A percentile compares a stretch with the other conserved stretches of the same genome.
Conservation (phyloP, 2,329 filamentous ascomycete genomes). For the Colletotrichum sp. region DNA sequence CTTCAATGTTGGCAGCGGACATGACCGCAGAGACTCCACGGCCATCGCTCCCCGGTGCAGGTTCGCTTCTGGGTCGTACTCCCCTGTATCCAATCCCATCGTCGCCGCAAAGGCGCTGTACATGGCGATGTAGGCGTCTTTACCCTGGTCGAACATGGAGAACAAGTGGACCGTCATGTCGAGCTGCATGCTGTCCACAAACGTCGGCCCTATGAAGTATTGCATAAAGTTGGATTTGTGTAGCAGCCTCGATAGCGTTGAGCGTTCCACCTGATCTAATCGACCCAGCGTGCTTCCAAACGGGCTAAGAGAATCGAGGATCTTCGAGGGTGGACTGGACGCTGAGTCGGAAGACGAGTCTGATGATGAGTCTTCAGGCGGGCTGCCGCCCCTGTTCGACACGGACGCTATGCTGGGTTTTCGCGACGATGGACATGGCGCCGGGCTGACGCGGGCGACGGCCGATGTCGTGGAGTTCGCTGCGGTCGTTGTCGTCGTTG, state of each 20-base stretch:
- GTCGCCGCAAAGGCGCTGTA: conserved; percentile 12
- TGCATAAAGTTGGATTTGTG: conserved; percentile 19
- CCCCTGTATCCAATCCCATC: conserved; percentile 11
- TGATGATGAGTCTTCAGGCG: conserved; percentile 9
- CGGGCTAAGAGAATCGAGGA: conserved; percentile 9
- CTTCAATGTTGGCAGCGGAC: conserved; percentile 2
- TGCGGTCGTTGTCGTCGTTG: not conserved
- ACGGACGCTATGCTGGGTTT: not conserved
- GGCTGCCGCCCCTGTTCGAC: not conserved
- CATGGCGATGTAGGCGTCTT: conserved; percentile 19
- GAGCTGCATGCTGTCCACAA: conserved; percentile 19
- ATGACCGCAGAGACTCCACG: conserved; percentile 13
- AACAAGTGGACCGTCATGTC: conserved; percentile 18
- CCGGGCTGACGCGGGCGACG: not conserved
- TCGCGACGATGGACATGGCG: not conserved
- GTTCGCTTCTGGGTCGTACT: conserved; percentile 11
- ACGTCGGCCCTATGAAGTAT: conserved; percentile 11
- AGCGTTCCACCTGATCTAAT: not conserved
- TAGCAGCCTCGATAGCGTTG: not conserved
- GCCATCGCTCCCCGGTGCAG: conserved; percentile 15
- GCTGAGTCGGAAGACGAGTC: conserved; percentile 17
- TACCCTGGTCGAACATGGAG: conserved; percentile 18
- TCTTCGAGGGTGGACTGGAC: conserved; percentile 11
- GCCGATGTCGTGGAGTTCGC: not conserved
- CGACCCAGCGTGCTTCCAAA: conserved; percentile 11